Conservation (phyloP, 169 alveolate genomes). For the Plasmodium coatneyi region DNA sequence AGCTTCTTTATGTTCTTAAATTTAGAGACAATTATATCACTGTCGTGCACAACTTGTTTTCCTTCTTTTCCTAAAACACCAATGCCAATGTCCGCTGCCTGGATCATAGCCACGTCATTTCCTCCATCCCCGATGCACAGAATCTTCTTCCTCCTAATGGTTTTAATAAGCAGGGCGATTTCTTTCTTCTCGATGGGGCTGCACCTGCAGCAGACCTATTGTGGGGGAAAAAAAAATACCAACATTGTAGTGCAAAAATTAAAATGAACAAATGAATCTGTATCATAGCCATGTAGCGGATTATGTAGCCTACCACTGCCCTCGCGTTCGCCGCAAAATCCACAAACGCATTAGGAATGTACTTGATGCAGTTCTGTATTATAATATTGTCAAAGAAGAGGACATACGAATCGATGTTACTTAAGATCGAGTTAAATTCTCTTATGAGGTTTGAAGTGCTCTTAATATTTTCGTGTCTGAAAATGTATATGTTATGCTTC, state of each 20-base stretch:
- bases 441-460: constrained; percentile 67
- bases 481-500: constrained; percentile 78
- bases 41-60: constrained; percentile 96
- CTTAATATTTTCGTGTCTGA: constrained; percentile 80
- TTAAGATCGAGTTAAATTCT: constrained; percentile 57
- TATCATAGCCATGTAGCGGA: background rate
- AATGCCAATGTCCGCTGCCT: constrained; percentile 95
- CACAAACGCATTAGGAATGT: constrained; percentile 67
- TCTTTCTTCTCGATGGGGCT: constrained; percentile 98
- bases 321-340: constrained; percentile 73
- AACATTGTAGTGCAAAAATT: background rate
- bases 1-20: constrained; percentile 93
- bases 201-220: constrained; percentile 97
- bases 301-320: constrained; percentile 53
- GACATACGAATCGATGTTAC: constrained; percentile 66
- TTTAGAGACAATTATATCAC: constrained; percentile 96
- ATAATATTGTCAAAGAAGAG: constrained; percentile 65
- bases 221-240: constrained; percentile 84
- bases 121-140: constrained; percentile 99
- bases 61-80: constrained; percentile 99
- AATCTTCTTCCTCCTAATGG: constrained; percentile 85
- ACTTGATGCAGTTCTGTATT: constrained; percentile 63
- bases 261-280: background rate
- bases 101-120: constrained; percentile 99
- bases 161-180: constrained; percentile 89